A percentile compares a stretch with the other conserved stretches of the same genome.
phyloP scores from a whole-genome alignment of 257 asterid genomes.

The Ocimum tenuiflorum region DNA sequence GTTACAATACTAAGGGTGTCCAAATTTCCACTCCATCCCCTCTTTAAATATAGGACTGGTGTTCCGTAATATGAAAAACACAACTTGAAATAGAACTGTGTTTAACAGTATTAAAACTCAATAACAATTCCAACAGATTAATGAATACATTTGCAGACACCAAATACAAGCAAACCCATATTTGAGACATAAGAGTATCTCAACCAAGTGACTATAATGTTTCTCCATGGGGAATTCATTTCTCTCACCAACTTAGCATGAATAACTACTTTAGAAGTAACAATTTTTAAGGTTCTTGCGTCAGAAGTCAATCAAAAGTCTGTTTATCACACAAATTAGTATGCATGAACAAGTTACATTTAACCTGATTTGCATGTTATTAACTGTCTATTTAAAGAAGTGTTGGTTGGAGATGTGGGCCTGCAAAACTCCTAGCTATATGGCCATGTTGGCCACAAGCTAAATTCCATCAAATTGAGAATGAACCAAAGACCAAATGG shows the following conservation, averaged over 20 bases:
- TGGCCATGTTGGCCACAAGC: not conserved
- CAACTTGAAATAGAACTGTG: not conserved
- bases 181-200: not conserved
- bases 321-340: not conserved
- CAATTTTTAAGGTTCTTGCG: not conserved
- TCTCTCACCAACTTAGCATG: not conserved
- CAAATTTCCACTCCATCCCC: not conserved
- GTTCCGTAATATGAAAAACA: not conserved
- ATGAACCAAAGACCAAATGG: not conserved
- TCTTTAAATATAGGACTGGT: not conserved
- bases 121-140: not conserved
- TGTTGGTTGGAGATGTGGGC: not conserved
- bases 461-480: conserved; percentile 11
- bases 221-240: not conserved
- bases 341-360: not conserved
- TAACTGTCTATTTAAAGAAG: not conserved
- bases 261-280: not conserved
- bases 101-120: not conserved
- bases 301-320: not conserved
- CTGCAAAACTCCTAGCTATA: not conserved
- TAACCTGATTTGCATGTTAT: not conserved
- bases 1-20: not conserved
- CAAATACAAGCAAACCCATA: not conserved
- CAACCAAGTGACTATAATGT: not conserved
- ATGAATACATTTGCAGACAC: not conserved